These are phyloP conservation scores for Venturia nashicola DNA, from an alignment of 2,329 filamentous ascomycete genomes.

Conservation along the genomic window DNA sequence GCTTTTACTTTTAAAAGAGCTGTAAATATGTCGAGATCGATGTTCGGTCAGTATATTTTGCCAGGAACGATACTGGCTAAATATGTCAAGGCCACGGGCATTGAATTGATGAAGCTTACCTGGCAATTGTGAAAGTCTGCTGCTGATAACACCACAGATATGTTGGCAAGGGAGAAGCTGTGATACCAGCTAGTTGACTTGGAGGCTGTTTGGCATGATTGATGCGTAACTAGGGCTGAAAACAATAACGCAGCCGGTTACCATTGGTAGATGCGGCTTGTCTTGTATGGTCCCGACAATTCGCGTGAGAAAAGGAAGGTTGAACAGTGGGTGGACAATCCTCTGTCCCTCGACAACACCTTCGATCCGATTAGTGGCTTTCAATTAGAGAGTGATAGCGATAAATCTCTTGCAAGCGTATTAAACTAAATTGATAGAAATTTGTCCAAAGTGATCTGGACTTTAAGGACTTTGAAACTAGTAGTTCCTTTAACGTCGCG, in stretches of 20 bases:
- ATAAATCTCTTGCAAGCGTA: no score
- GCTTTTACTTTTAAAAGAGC: not conserved
- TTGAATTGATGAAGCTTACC: not conserved
- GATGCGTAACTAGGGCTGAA: not conserved
- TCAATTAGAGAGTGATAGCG: no score
- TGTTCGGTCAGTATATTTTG: not conserved
- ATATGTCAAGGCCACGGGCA: not conserved
- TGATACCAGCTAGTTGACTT: constrained; percentile 13
- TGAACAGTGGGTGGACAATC: no score
- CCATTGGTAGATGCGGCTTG: not conserved
- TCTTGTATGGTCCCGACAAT: not conserved
- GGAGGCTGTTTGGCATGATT: no score
- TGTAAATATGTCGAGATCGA: not conserved
- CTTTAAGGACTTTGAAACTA: no score
- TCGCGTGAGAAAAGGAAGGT: not conserved
- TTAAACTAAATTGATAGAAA: no score
- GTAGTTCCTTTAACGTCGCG: no score
- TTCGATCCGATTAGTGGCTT: no score
- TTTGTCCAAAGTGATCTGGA: no score
- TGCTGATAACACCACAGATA: constrained; percentile 17
- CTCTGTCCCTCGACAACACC: no score
- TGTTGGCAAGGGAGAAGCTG: constrained; percentile 27
- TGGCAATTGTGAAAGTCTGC: not conserved
- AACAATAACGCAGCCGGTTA: not conserved
- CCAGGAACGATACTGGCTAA: not conserved